Evolutionary conservation across 2,329 filamentous ascomycete genomes (phyloP).

Genomic region (Sporothrix phasma): DNA sequence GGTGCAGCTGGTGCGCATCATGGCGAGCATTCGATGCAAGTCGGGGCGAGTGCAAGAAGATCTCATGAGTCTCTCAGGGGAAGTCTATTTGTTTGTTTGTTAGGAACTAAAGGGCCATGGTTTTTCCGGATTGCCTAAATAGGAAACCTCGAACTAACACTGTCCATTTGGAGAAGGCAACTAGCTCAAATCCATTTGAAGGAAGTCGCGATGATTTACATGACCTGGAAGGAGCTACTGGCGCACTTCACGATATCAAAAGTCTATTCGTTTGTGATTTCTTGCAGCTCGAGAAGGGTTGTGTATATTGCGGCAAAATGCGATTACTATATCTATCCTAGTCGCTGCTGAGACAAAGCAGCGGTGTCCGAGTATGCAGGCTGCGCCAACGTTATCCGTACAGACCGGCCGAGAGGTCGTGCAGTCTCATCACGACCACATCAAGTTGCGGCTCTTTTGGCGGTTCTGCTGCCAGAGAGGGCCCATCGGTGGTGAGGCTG

Average conservation of each 20-base stretch:
- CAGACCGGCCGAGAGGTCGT: background rate
- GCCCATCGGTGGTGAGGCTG: slow-evolving; percentile 18
- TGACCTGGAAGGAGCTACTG: background rate
- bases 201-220: background rate
- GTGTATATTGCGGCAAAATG: background rate
- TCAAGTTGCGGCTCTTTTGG: slow-evolving; percentile 37
- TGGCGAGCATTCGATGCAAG: too few species aligned
- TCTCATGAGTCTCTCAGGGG: too few species aligned
- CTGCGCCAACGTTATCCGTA: background rate
- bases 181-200: background rate
- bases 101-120: too few species aligned
- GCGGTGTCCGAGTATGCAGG: background rate
- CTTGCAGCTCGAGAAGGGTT: background rate
- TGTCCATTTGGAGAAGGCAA: background rate
- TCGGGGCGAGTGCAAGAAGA: too few species aligned
- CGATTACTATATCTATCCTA: background rate
- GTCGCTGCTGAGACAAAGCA: background rate
- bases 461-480: slow-evolving; percentile 48
- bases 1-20: background rate
- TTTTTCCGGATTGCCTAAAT: background rate
- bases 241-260: too few species aligned
- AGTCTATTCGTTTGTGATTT: background rate
- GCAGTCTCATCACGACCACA: slow-evolving; percentile 26
- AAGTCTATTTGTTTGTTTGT: too few species aligned
- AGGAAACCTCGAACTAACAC: background rate